Conservation (phyloP, 2,329 filamentous ascomycete genomes). For the Cyanodermella asteris region DNA sequence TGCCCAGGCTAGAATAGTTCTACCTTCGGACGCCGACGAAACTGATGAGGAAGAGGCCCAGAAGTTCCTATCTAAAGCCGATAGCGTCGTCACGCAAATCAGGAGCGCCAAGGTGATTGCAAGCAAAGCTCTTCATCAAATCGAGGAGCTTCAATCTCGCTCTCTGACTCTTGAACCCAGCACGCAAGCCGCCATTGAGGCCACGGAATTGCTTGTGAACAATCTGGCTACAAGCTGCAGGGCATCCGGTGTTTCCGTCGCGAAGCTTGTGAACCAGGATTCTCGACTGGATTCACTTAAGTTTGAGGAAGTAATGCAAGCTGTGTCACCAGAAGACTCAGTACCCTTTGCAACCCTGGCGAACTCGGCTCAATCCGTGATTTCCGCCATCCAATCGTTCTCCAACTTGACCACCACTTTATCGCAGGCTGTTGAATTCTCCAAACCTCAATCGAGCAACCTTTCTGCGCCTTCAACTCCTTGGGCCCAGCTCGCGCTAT, state of each 20-base stretch:
- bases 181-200: constrained; percentile 46
- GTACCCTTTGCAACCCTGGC: constrained; percentile 32
- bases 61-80: constrained; percentile 48
- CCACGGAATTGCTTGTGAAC: constrained; percentile 40
- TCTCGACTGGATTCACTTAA: constrained; percentile 45
- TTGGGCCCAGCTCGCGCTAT: constrained; percentile 63
- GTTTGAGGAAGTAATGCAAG: constrained; percentile 41
- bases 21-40: constrained; percentile 34
- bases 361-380: constrained; percentile 42
- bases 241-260: constrained; percentile 43
- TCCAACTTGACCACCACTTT: constrained; percentile 48
- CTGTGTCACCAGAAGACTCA: constrained; percentile 22
- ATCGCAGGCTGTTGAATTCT: constrained; percentile 52
- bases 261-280: constrained; percentile 47
- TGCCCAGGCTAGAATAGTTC: constrained; percentile 40
- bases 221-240: constrained; percentile 46
- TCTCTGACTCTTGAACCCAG: constrained; percentile 52
- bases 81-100: constrained; percentile 50
- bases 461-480: constrained; percentile 48
- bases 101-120: constrained; percentile 67
- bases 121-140: constrained; percentile 51
- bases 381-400: constrained; percentile 45
- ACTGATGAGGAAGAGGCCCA: constrained; percentile 46
- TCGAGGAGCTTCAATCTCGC: constrained; percentile 56
- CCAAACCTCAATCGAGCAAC: constrained; percentile 30